Base-by-base conservation (phyloP, 306 rosid genomes). In the Malus sieversii region DNA sequence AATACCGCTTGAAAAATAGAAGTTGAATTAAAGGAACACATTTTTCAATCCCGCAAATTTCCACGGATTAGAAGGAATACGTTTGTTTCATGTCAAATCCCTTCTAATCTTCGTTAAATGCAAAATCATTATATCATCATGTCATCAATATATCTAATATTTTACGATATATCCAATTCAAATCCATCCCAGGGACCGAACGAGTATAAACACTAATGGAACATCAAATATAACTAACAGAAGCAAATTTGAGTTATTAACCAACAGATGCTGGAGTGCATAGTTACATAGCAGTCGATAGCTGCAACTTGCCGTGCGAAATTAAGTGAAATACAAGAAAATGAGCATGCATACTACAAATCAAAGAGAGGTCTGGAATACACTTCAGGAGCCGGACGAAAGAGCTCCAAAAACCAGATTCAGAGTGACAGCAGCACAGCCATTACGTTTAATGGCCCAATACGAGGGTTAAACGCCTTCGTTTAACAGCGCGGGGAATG, bases 221-320 rank as follows among this genome's bases (percentile, higher is more conserved):
- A 42, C 20, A 25, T 27, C 22, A 62, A 44, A 29, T 62, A 27
- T 44, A 10, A 30, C 6, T 2, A 29, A 60, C 69, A 18, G 22
- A 29, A 10, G 33, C 32, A 74, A 27, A 44, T 29, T n/a, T 12
- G 0, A 61, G 61, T 62, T 19, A 25, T 64, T 18, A 30, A 45
- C 70, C 70, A 74, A 53, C 38, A 60, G 12, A 45, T 20, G 77
- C 46, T 62, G 30, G 46, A 42, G 68, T 5, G 19, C 77, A 73
- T 42, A 60, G 68, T 59, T 73, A 59, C 51, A 72, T 58, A 25
- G 61, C 61, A 62, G 70, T 62, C 29, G 8, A 22, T 27, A 29
- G 70, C 70, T 45, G 77, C 77, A 62, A 74, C 60, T 25, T 74
- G 61, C 15, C n/a, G 20, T 45, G 29, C 70, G 32, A 61, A 61